Evolutionary conservation across 1,284 basidiomycete genomes (phyloP).

Genomic region (Moesziomyces antarcticus): DNA sequence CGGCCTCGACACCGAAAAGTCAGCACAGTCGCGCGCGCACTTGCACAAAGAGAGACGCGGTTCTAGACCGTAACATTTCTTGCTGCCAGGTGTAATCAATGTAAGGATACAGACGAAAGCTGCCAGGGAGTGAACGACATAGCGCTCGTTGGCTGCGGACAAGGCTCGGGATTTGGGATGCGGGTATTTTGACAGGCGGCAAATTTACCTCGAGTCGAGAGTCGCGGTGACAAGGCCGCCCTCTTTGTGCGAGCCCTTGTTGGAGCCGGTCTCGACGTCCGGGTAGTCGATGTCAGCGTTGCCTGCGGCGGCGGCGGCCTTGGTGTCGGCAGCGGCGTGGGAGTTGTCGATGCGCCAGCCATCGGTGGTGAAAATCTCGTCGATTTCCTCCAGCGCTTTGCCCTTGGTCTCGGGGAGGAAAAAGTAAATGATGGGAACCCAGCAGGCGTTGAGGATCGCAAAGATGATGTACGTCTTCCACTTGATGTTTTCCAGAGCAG

Average conservation of each 20-base stretch:
- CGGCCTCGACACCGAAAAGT: conserved; percentile 73
- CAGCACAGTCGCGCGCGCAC: conserved; percentile 70
- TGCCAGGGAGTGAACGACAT: too few species aligned
- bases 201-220: conserved; percentile 11
- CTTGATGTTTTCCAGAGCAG: conserved; percentile 72
- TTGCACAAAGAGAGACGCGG: too few species aligned
- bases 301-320: conserved; percentile 23
- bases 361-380: conserved; percentile 59
- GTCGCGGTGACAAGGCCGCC: conserved; percentile 22
- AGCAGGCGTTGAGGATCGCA: conserved; percentile 65
- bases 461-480: conserved; percentile 63
- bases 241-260: conserved; percentile 28
- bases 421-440: conserved; percentile 65
- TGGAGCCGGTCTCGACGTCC: conserved; percentile 20
- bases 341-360: conserved; percentile 37
- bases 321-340: conserved; percentile 26
- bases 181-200: not conserved
- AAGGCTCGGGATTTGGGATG: too few species aligned
- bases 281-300: conserved; percentile 32
- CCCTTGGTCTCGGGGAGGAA: conserved; percentile 68
- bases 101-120: too few species aligned
- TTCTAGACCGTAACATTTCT: too few species aligned
- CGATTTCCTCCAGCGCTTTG: conserved; percentile 64
- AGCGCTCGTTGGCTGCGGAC: too few species aligned
- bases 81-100: too few species aligned